Base-by-base conservation (phyloP, 306 rosid species). In the Quercus glauca region DNA sequence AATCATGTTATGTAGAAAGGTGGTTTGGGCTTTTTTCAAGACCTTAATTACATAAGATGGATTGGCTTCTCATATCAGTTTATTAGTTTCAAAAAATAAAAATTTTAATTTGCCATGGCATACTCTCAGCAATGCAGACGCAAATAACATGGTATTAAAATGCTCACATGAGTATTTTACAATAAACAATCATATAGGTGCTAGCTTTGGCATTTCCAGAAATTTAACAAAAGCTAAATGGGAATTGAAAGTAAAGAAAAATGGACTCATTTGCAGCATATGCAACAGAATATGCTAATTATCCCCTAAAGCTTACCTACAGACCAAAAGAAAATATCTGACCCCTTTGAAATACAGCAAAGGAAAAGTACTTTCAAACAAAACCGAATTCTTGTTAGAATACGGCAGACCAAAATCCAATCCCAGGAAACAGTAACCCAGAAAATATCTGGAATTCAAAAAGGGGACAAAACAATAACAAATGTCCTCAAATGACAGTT, bases 401-500 rank as follows among this genome's bases (percentile, higher is more conserved):
- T 5, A 5, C 31, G 43, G 45, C 29, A 56, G n/a, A 28, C 26
- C 37, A 52, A 43, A 63, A 43, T 29, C 20, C 59, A 35, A 49
- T 65, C 57, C 29, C 57, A 70, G 72, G 20, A 29, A 29, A 29
- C 5, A 29, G 33, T 26, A 74, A 20, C 74, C 56, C 33, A 3
- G 33, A 83, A 55, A 55, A 56, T 37, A 55, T 63, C 71, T 10
- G 55, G 60, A 33, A 35, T 43, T 23, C 69, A 71, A 69, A 11
- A 82, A 19, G 3, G 65, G 69, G 59, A 68, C 57, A 41, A 72
- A 55, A 76, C 68, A 55, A 69, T 55, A 74, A 55, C 52, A 8
- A 84, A 71, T 20, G 20, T 72, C 26, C 68, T n/a, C 70, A 73
- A 41, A 57, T 73, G 80, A 51, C 73, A 68, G 75, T 55, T 85